Conservation (phyloP, 306 rosid genomes). For the Biancaea sappan region DNA sequence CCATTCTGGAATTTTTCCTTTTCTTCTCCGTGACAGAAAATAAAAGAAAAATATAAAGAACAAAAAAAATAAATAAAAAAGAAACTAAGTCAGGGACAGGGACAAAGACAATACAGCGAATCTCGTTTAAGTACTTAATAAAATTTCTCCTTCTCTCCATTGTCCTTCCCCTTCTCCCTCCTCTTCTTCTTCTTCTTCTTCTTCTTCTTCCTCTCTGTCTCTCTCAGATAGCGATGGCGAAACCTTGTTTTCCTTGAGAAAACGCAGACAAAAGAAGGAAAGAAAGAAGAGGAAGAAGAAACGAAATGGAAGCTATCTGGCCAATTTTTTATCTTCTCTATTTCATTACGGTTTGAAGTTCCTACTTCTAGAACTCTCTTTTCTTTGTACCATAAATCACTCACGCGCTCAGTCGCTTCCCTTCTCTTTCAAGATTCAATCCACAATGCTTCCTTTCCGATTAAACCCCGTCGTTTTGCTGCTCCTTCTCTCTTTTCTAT, state of each 20-base stretch:
- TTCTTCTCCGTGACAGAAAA: no score
- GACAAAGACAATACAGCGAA: neutral
- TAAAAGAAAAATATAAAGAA: neutral
- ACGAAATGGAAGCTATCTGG: neutral
- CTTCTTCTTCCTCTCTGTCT: neutral
- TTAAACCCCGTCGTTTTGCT: constrained; percentile 33
- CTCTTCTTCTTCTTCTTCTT: no score
- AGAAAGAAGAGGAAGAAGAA: neutral
- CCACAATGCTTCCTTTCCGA: constrained; percentile 15
- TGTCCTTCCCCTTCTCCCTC: neutral
- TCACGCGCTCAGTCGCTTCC: neutral
- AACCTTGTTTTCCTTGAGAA: neutral
- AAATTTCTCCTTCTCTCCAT: neutral
- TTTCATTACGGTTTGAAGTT: neutral
- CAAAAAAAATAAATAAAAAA: neutral
- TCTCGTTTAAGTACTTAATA: neutral
- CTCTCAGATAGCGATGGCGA: neutral
- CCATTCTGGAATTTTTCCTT: neutral
- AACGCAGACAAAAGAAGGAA: neutral
- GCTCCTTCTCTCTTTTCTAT: constrained; percentile 14
- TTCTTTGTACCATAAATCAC: neutral
- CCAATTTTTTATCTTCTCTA: neutral
- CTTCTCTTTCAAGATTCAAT: neutral
- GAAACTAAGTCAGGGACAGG: neutral
- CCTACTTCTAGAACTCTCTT: neutral